Evolutionary conservation across 2,329 filamentous ascomycete species (phyloP), one percentile per base, ranked within the genome.

Genomic region (Aspergillus sergii): DNA sequence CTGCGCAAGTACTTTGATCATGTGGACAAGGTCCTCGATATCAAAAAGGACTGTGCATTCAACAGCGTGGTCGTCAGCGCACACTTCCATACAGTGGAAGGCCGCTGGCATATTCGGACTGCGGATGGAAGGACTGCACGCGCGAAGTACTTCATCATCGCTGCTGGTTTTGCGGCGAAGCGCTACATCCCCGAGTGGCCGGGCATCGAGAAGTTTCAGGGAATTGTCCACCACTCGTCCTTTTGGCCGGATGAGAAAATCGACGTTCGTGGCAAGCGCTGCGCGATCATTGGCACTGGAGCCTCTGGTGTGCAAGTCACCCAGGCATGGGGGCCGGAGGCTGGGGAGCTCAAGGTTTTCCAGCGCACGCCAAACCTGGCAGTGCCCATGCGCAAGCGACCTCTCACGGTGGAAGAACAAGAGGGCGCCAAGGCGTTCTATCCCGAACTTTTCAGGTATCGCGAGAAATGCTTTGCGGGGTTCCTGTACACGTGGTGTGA

Each of bases 341-440:
- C 83, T 0, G 82, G 80, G 4, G 75, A 83, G 0, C 66, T 91
- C 1, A 82, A 78, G 3, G 85, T 91, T 41, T 90, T 90, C 72
- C 88, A 90, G 68, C 83, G 88, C 10, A 91, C 88, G 1, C 88
- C 89, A 0, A 91, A 91, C 63, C 78, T 89, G 8, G 86, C 86
- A 0, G 69, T 91, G 0, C 88, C 88, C 0, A 89, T 91, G 86
- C 80, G 82, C 2, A 82, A 84, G 62, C 76, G 79, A 2, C 46
- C 76, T 0, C 76, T 89, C 32, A 82, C 80, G 0, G 76, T 72
- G 12, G 79, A 83, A 61, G 83, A 87, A 64, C 85, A 89, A 68
- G 76, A 85, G 28, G 69, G 70, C 2, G 71, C 68, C 26, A 84
- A 85, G 67, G 67, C 65, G 9, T 75, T 72, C 41, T 86, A 86